Evolutionary conservation across 495 filamentous ascomycete species (phyloP).

Genomic region (Paragyromitra xinjiangensis): DNA sequence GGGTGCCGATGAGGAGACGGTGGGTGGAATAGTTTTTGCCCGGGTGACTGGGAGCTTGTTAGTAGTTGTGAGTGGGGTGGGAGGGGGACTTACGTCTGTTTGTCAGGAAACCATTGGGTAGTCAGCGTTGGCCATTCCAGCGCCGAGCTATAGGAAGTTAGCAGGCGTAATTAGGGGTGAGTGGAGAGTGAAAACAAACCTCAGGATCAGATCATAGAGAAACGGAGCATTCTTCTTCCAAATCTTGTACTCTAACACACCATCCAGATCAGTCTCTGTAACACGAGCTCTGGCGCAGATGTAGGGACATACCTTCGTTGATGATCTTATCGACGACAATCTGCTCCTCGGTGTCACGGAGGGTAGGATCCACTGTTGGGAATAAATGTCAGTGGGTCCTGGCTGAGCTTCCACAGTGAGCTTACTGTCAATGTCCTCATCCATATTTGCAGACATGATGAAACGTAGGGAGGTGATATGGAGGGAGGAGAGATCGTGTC

Average conservation of each 20-base stretch:
- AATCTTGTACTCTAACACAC: conserved; percentile 87
- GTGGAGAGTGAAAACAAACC: conserved; percentile 59
- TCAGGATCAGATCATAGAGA: conserved; percentile 95
- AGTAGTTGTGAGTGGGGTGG: neutral
- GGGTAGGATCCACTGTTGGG: conserved; percentile 61
- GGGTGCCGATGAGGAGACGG: conserved; percentile 90
- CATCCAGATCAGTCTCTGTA: conserved; percentile 23
- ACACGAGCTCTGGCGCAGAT: neutral
- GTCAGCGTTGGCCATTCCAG: conserved; percentile 98
- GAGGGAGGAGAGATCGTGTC: conserved; percentile 19
- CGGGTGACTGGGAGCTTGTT: conserved; percentile 64
- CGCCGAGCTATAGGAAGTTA: conserved; percentile 70
- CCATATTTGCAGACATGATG: conserved; percentile 57
- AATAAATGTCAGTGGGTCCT: conserved; percentile 21
- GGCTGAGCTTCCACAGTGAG: conserved; percentile 17
- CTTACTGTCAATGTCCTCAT: conserved; percentile 65
- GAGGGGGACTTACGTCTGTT: conserved; percentile 71
- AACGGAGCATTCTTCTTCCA: conserved; percentile 99
- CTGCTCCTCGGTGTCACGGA: conserved; percentile 73
- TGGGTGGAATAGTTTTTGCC: conserved; percentile 90
- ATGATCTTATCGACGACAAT: conserved; percentile 82
- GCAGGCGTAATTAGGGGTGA: neutral
- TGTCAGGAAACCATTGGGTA: conserved; percentile 97
- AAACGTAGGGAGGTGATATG: neutral
- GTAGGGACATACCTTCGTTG: conserved; percentile 77